Evolutionary conservation across 108 stramenopile genomes (phyloP), one percentile per base, ranked within the genome.

Genomic region (Skeletonema menzelii): DNA sequence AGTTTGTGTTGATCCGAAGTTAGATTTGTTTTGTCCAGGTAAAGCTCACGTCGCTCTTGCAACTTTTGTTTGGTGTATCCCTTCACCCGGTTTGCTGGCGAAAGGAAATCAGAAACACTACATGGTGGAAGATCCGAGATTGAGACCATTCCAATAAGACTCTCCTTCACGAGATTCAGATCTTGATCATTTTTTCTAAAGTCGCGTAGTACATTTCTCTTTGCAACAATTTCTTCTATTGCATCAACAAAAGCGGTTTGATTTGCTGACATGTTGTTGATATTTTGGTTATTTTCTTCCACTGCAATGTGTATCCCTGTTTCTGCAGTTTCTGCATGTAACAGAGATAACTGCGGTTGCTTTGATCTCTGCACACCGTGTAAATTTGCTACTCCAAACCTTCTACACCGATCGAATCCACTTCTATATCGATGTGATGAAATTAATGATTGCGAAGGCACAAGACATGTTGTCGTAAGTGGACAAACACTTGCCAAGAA

Each of bases 191-290:
- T 69, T 27, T 72, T 73, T 11, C 40, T 67, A 31, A 80, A 80
- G 53, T 80, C 79, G 10, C 79, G 79, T 30, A 79, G 30, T 5
- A 79, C 78, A 17, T 79, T 79, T 35, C 65, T 37, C 56, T 79
- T 79, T 3, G 60, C 53, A n/a, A 68, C 40, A 17, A 79, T 73
- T 44, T 59, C 67, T 44, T 72, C 71, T 20, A 79, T 67, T 26
- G 78, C 71, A 19, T 58, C 53, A 15, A 61, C 65, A 38, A 63
- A 79, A 27, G 71, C 59, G 19, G 7, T 22, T 53, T 53, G 49
- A 22, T 53, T 53, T 22, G 2, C 49, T 8, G 49, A 22, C 19
- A 53, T 53, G n/a, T 47, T 6, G n/a, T 20, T 53, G 49, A 49
- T 19, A 22, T 49, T 5, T 8, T 20, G 20, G 8, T 49, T 49